phyloP scores from a whole-genome alignment of 1,284 basidiomycete genomes.

The Fomitiporia mediterranea region DNA sequence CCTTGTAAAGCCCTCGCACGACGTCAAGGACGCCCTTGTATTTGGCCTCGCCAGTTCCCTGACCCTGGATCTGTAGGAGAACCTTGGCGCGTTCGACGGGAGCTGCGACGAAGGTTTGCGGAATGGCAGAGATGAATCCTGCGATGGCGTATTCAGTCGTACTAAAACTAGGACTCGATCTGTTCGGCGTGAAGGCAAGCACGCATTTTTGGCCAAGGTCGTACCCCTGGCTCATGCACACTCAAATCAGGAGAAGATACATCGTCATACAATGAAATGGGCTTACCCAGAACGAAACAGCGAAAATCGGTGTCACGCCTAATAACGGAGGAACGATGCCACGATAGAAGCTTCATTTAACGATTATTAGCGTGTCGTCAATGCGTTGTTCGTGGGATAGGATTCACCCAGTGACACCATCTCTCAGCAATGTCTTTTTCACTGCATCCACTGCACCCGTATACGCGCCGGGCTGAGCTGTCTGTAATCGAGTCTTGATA shows the following conservation, averaged over 20 bases:
- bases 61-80: slow-evolving; percentile 90
- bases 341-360: slow-evolving; percentile 80
- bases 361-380: slow-evolving; percentile 1
- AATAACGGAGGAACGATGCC: slow-evolving; percentile 95
- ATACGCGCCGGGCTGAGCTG: slow-evolving; percentile 86
- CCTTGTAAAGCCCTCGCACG: slow-evolving; percentile 86
- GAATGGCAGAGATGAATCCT: slow-evolving; percentile 93
- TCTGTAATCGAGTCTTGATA: slow-evolving; percentile 95
- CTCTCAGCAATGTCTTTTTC: slow-evolving; percentile 81
- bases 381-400: neutral
- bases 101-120: slow-evolving; percentile 87
- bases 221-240: slow-evolving; percentile 63
- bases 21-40: slow-evolving; percentile 95
- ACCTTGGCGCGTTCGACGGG: slow-evolving; percentile 99
- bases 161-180: slow-evolving; percentile 62
- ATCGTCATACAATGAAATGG: neutral
- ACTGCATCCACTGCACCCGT: slow-evolving; percentile 93
- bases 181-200: slow-evolving; percentile 63
- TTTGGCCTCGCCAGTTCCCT: slow-evolving; percentile 64
- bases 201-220: slow-evolving; percentile 92
- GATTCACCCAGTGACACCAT: slow-evolving; percentile 83
- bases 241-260: neutral
- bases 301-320: slow-evolving; percentile 98
- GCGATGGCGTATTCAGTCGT: slow-evolving; percentile 85
- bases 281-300: slow-evolving; percentile 94